Percentiles rank a stretch among this genome's conserved stretches.
These are phyloP conservation scores for Parastagonospora nodorum DNA, from an alignment of 2,329 filamentous ascomycete genomes.

Conservation along the genomic window DNA sequence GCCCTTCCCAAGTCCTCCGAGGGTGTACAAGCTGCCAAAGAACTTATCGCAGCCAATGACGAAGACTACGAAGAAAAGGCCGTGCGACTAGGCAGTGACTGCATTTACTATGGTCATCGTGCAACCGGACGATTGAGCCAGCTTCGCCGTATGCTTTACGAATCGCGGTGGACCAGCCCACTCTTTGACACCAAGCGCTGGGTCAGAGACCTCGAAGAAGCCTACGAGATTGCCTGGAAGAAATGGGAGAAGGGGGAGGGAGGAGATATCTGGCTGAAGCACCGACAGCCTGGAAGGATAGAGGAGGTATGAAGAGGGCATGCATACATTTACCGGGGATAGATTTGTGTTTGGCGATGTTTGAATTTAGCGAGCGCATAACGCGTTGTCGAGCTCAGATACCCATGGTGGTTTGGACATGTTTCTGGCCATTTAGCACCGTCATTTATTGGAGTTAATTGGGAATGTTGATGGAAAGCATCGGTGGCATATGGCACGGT, in stretches of 20 bases:
- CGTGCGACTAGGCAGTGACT: constrained; percentile 40
- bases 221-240: constrained; percentile 87
- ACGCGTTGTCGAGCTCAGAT: background rate
- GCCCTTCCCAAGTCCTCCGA: constrained; percentile 75
- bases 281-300: constrained; percentile 9
- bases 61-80: constrained; percentile 77
- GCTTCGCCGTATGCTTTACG: constrained; percentile 79
- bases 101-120: constrained; percentile 38
- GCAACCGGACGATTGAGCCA: constrained; percentile 72
- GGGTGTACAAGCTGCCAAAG: constrained; percentile 70
- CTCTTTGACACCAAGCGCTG: constrained; percentile 91
- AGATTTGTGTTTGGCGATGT: constrained; percentile 4
- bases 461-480: background rate
- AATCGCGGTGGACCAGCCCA: constrained; percentile 81
- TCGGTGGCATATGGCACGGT: background rate
- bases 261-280: constrained; percentile 84
- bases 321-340: background rate
- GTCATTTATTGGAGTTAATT: constrained; percentile 1
- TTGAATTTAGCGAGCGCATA: constrained; percentile 19
- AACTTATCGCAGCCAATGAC: constrained; percentile 79
- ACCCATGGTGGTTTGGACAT: background rate
- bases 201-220: constrained; percentile 86
- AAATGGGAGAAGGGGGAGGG: constrained; percentile 84
- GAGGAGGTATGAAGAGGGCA: background rate
- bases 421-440: constrained; percentile 1